A percentile compares a stretch with the other conserved stretches of the same genome.
Evolutionary conservation across 169 alveolate species (phyloP).

Genomic region (Pseudocohnilembus persalinus): DNA sequence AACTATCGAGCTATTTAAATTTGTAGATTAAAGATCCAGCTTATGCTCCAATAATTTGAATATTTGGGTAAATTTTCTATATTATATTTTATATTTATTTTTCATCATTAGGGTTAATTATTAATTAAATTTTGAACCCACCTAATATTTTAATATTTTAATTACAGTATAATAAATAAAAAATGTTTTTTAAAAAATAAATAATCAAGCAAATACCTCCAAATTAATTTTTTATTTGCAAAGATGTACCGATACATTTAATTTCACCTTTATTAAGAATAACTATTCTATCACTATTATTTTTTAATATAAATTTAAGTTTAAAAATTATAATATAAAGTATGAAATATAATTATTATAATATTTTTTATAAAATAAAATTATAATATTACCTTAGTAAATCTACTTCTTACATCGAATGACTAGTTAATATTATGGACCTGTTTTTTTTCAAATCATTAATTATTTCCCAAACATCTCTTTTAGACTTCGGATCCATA

Average conservation of each 20-base stretch:
- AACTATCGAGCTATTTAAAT: neutral
- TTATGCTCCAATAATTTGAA: neutral
- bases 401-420: slow-evolving; percentile 89
- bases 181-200: too few species aligned
- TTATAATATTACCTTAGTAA: slow-evolving; percentile 47
- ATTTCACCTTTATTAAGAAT: slow-evolving; percentile 72
- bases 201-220: slow-evolving; percentile 42
- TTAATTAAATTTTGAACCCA: neutral
- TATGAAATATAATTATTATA: too few species aligned
- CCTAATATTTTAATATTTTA: neutral
- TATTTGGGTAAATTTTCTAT: neutral
- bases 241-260: slow-evolving; percentile 71
- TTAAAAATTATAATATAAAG: too few species aligned
- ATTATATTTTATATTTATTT: too few species aligned
- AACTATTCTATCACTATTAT: slow-evolving; percentile 65
- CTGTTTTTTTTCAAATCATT: slow-evolving; percentile 64
- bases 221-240: slow-evolving; percentile 63
- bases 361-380: too few species aligned
- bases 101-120: too few species aligned
- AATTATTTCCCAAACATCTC: slow-evolving; percentile 77
- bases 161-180: too few species aligned
- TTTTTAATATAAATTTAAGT: too few species aligned
- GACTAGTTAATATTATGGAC: slow-evolving; percentile 78
- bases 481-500: slow-evolving; percentile 80
- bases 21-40: neutral